phyloP scores from a whole-genome alignment of 495 filamentous ascomycete species.

The Lentithecium fluviatile region DNA sequence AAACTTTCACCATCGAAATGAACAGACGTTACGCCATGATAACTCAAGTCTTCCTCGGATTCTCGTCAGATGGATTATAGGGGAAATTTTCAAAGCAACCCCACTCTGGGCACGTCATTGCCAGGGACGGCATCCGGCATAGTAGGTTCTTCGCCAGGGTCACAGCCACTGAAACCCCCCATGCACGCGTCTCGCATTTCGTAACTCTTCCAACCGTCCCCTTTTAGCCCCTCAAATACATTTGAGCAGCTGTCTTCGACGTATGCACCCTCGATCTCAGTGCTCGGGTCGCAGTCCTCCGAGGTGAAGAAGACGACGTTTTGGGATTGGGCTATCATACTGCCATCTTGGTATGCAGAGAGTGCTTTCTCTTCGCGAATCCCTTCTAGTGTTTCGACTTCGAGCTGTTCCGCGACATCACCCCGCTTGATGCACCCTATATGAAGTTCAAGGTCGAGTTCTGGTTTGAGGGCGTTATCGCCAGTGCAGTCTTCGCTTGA shows the following conservation, averaged over 20 bases:
- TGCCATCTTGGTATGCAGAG: conserved; percentile 6
- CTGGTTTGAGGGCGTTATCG: conserved; percentile 1
- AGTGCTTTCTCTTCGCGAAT: neutral
- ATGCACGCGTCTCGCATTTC: conserved; percentile 17
- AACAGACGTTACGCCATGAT: too few relatives aligned
- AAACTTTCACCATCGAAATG: too few relatives aligned
- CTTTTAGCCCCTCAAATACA: conserved; percentile 5
- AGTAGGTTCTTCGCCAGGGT: too few relatives aligned
- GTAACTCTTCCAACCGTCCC: conserved; percentile 16
- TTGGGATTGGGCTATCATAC: conserved; percentile 10
- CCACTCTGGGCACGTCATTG: too few relatives aligned
- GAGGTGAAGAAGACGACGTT: conserved; percentile 17
- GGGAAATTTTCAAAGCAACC: too few relatives aligned
- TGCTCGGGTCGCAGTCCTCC: conserved; percentile 11
- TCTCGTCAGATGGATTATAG: too few relatives aligned
- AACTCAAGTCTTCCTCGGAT: too few relatives aligned
- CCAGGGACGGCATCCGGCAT: too few relatives aligned
- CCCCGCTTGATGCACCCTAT: conserved; percentile 14
- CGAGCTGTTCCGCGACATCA: conserved; percentile 10
- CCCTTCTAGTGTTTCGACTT: conserved; percentile 6
- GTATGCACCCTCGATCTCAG: conserved; percentile 14
- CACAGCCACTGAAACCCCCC: neutral
- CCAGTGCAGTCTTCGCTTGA: conserved; percentile 3
- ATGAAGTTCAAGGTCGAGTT: conserved; percentile 8
- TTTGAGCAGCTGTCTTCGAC: conserved; percentile 17